These are phyloP conservation scores for Hypomontagnella monticulosa DNA, from an alignment of 495 filamentous ascomycete genomes.

Conservation along the genomic window DNA sequence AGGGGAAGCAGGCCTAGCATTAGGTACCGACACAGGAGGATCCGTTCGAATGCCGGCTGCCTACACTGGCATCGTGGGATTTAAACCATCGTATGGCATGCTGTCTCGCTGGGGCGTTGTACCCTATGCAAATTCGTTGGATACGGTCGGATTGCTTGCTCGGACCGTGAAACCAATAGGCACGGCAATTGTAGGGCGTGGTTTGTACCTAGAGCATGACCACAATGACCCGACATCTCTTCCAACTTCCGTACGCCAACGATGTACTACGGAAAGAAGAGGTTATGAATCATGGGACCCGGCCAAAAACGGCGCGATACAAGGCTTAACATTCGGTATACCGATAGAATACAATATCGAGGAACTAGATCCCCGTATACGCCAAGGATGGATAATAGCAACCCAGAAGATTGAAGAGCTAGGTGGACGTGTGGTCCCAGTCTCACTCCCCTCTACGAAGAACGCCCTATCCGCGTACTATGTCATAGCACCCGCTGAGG, in stretches of 20 bases:
- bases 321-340: slow-evolving; percentile 69
- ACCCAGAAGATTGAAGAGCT: slow-evolving; percentile 64
- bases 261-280: slow-evolving; percentile 58
- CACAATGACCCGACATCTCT: slow-evolving; percentile 81
- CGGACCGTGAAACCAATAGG: slow-evolving; percentile 57
- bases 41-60: slow-evolving; percentile 92
- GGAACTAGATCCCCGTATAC: slow-evolving; percentile 74
- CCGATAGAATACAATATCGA: slow-evolving; percentile 88
- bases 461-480: slow-evolving; percentile 94
- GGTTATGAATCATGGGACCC: slow-evolving; percentile 47
- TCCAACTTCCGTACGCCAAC: slow-evolving; percentile 60
- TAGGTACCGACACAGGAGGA: slow-evolving; percentile 96
- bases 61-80: slow-evolving; percentile 87
- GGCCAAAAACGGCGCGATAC: slow-evolving; percentile 42
- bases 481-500: slow-evolving; percentile 92
- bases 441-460: slow-evolving; percentile 86
- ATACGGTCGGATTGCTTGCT: slow-evolving; percentile 88
- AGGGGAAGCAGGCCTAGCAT: slow-evolving; percentile 74
- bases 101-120: slow-evolving; percentile 90
- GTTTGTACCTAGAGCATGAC: slow-evolving; percentile 66
- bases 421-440: slow-evolving; percentile 74
- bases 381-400: slow-evolving; percentile 71
- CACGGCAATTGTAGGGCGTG: slow-evolving; percentile 62
- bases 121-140: slow-evolving; percentile 93
- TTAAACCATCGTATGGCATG: slow-evolving; percentile 91